phyloP scores from a whole-genome alignment of 2,329 filamentous ascomycete species.

The Botrytis pseudocinerea region DNA sequence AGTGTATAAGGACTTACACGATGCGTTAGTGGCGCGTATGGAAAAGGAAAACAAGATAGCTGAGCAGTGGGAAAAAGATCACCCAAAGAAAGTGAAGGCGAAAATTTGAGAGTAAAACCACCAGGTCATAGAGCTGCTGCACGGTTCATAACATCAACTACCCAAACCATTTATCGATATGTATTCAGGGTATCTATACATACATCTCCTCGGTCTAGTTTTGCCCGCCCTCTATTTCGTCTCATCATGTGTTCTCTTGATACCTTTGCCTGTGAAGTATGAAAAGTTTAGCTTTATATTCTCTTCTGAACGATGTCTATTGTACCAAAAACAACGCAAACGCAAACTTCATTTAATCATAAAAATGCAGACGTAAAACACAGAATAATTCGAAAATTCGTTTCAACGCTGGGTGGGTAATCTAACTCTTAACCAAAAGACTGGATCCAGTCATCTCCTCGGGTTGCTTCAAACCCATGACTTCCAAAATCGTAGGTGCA shows the following conservation, averaged over 20 bases:
- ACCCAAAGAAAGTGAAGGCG: neutral
- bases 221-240: slow-evolving; percentile 12
- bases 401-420: slow-evolving; percentile 25
- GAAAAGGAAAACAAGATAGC: neutral
- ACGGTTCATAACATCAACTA: neutral
- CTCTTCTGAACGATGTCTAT: slow-evolving; percentile 16
- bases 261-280: slow-evolving; percentile 32
- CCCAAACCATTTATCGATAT: neutral
- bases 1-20: neutral
- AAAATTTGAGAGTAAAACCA: neutral
- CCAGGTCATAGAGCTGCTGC: neutral
- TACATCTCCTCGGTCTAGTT: slow-evolving; percentile 1
- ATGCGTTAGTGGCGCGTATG: neutral
- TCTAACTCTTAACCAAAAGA: slow-evolving; percentile 70
- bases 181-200: slow-evolving; percentile 4
- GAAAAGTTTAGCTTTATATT: slow-evolving; percentile 28
- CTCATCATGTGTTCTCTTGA: slow-evolving; percentile 39
- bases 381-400: slow-evolving; percentile 12
- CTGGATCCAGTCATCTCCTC: slow-evolving; percentile 89
- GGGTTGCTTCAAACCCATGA: slow-evolving; percentile 89
- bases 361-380: slow-evolving; percentile 20
- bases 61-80: neutral
- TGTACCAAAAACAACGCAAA: slow-evolving; percentile 15
- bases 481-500: slow-evolving; percentile 85
- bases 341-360: neutral